These are phyloP conservation scores for bread wheat (Triticum aestivum) DNA, from an alignment of 176 grass and related monocot species.

Conservation along the genomic window DNA sequence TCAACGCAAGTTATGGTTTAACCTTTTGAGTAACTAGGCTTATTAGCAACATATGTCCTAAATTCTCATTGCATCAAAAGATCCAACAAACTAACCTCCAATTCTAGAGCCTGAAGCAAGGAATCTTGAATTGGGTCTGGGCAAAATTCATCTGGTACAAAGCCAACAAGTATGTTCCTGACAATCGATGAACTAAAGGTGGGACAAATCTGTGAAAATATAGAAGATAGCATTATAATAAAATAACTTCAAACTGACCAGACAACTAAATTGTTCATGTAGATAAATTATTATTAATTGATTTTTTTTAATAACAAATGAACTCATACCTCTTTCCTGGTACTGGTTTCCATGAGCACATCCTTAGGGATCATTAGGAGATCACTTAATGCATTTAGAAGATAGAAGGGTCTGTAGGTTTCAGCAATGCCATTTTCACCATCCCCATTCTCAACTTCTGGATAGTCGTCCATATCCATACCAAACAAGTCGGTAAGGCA, in stretches of 20 bases:
- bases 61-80: neutral
- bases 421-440: conserved; percentile 41
- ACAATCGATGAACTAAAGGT: conserved; percentile 84
- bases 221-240: neutral
- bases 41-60: neutral
- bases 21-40: neutral
- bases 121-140: conserved; percentile 66
- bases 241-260: neutral
- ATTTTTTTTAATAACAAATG: neutral
- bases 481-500: conserved; percentile 78
- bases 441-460: conserved; percentile 39
- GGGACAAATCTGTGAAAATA: conserved; percentile 77
- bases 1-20: neutral
- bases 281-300: neutral
- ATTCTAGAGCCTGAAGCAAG: conserved; percentile 81
- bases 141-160: conserved; percentile 94
- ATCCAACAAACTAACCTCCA: conserved; percentile 60
- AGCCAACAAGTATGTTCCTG: conserved; percentile 66
- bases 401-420: conserved; percentile 63
- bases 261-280: neutral
- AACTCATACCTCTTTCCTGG: conserved; percentile 73
- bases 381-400: conserved; percentile 96
- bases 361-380: conserved; percentile 98
- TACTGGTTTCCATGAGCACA: conserved; percentile 73
- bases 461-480: conserved; percentile 80